Conservation (phyloP, 805 yeast species). For the Myxozyma monticola region DNA sequence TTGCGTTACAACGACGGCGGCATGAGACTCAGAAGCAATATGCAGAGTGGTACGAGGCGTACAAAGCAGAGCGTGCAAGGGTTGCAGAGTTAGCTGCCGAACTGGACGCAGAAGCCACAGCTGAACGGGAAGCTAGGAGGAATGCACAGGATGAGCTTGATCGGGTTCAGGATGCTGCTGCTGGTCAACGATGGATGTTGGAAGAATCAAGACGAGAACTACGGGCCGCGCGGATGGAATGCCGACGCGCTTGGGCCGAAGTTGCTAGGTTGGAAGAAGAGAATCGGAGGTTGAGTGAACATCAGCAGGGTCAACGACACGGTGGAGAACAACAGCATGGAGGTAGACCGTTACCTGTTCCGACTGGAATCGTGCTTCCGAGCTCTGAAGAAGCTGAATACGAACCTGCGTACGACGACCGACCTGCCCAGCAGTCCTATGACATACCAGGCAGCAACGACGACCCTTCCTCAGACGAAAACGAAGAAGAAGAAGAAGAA, state of each 20-base stretch:
- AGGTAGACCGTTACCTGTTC: neutral
- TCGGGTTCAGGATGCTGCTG: conserved; percentile 5
- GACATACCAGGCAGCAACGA: neutral
- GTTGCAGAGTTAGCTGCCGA: conserved; percentile 18
- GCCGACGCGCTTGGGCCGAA: conserved; percentile 30
- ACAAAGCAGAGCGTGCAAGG: conserved; percentile 14
- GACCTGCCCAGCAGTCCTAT: neutral
- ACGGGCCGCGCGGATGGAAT: conserved; percentile 21
- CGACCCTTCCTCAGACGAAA: neutral
- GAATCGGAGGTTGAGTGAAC: conserved; percentile 1
- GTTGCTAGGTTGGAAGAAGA: conserved; percentile 22
- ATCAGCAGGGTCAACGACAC: neutral
- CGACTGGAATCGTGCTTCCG: neutral
- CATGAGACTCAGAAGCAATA: conserved; percentile 20
- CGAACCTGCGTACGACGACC: neutral
- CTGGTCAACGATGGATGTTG: conserved; percentile 6
- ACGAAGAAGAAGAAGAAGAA: neutral
- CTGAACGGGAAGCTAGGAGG: conserved; percentile 13
- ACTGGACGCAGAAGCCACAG: conserved; percentile 10
- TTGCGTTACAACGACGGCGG: conserved; percentile 24
- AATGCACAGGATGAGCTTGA: conserved; percentile 2
- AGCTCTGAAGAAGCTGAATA: neutral
- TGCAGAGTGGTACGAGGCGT: conserved; percentile 18
- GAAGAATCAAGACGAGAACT: conserved; percentile 22
- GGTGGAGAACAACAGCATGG: neutral